Conservation (phyloP, 306 rosid genomes). For the Fragaria iinumae region DNA sequence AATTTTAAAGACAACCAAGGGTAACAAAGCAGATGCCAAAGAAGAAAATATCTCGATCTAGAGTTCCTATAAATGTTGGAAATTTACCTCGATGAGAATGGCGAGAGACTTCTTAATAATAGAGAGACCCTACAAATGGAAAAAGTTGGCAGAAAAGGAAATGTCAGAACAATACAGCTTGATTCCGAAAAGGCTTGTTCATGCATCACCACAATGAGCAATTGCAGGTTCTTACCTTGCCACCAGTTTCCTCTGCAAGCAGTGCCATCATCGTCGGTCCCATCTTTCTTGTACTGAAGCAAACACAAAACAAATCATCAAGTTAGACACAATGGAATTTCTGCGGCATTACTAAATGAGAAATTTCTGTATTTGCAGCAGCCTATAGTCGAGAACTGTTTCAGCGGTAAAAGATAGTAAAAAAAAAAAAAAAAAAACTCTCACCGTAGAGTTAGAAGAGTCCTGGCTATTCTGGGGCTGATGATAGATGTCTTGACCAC, state of each 20-base stretch:
- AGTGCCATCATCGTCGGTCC: conserved; percentile 71
- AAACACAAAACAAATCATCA: background rate
- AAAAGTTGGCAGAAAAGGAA: conserved; percentile 11
- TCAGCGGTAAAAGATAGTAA: background rate
- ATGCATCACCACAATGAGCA: background rate
- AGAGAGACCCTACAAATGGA: conserved; percentile 62
- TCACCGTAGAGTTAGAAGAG: conserved; percentile 43
- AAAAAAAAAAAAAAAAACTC: background rate
- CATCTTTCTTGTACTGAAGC: conserved; percentile 60
- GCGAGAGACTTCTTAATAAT: conserved; percentile 50
- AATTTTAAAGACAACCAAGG: background rate
- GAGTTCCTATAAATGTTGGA: background rate
- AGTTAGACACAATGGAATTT: background rate
- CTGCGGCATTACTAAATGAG: background rate
- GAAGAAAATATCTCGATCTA: background rate
- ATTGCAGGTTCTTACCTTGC: conserved; percentile 57
- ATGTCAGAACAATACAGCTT: conserved; percentile 13
- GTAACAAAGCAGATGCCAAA: background rate
- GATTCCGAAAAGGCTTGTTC: background rate
- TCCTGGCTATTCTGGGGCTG: conserved; percentile 47
- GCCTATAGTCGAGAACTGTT: background rate
- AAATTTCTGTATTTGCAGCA: background rate
- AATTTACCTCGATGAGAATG: conserved; percentile 46
- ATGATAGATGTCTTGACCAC: conserved; percentile 78
- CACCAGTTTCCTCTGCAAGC: conserved; percentile 95